Base-by-base conservation (phyloP, 257 asterid genomes). In the Fraxinus quadrangulata region DNA sequence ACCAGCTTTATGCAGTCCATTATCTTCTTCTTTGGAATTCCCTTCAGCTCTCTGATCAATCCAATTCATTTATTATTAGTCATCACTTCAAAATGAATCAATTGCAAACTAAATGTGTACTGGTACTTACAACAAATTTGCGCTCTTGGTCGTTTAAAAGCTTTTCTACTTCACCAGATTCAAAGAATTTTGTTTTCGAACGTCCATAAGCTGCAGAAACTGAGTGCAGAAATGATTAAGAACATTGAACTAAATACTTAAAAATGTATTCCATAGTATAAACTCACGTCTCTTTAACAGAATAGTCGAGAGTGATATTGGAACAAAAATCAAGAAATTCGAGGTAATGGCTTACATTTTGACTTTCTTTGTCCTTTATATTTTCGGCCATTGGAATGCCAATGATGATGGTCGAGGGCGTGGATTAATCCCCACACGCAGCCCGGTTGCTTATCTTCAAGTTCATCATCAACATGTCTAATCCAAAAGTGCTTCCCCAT, bases 341-440 rank as follows among this genome's bases (percentile, higher is more conserved):
- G 13, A 10, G 51, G 13, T 11, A 42, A 42, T 14, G 17, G 73
- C 83, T 73, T 85, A 89, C 91, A 65, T 40, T 67, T 54, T 34
- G 45, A 36, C 51, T 23, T 79, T 47, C 77, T 76, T 59, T 21
- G 82, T 70, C 40, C 67, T 37, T 87, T 72, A 67, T 76, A 73
- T 77, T 78, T 82, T 81, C 63, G 83, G 37, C 78, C 70, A 76
- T 79, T 85, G 67, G 86, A 81, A 14, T 85, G 88, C 96, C 94
- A 86, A 8, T 81, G 88, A 73, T 89, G 92, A 79, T 85, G 86
- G 76, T 81, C 86, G 23, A 94, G 77, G 10, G 79, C 88, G 71
- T 88, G 90, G 28, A 85, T 80, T 51, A 94, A 76, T 4, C 97
- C 92, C 90, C 90, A 85, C 80, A 86, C 83, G 78, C 96, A 88